Percentiles rank a stretch among this genome's conserved stretches.
phyloP scores from a whole-genome alignment of 441 rosid species.

The Melastoma candidum region DNA sequence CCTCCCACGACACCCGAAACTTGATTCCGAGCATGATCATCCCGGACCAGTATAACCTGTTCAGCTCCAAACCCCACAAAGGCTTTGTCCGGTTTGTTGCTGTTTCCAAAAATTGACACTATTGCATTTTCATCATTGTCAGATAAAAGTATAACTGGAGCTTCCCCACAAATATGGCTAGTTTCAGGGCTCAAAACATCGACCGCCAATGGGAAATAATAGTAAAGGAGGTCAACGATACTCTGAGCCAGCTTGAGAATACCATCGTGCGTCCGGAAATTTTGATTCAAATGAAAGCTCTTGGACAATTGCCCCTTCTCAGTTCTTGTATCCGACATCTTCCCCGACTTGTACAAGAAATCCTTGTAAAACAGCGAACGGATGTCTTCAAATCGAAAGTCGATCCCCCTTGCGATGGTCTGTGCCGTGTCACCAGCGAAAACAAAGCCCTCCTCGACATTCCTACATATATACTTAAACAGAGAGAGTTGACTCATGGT shows the following conservation, averaged over 20 bases:
- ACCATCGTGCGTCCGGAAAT: slow-evolving; percentile 51
- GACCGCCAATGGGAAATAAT: slow-evolving; percentile 28
- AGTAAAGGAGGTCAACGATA: slow-evolving; percentile 38
- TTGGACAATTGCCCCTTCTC: slow-evolving; percentile 35
- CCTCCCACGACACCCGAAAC: slow-evolving; percentile 28
- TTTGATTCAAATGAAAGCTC: slow-evolving; percentile 34
- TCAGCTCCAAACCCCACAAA: slow-evolving; percentile 44
- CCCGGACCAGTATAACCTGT: slow-evolving; percentile 46
- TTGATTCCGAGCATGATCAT: slow-evolving; percentile 30
- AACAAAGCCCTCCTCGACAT: slow-evolving; percentile 38
- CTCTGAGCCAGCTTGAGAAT: slow-evolving; percentile 47
- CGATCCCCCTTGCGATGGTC: slow-evolving; percentile 31
- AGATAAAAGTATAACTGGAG: slow-evolving; percentile 35
- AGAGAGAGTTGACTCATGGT: slow-evolving; percentile 48
- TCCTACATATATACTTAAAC: slow-evolving; percentile 33
- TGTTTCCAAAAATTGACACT: slow-evolving; percentile 28
- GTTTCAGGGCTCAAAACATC: slow-evolving; percentile 34
- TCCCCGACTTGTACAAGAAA: slow-evolving; percentile 24
- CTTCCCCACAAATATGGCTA: slow-evolving; percentile 36
- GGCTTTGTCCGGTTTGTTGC: slow-evolving; percentile 7
- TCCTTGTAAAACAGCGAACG: slow-evolving; percentile 25
- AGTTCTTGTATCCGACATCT: slow-evolving; percentile 10
- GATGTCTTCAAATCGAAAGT: slow-evolving; percentile 29
- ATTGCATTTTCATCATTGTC: slow-evolving; percentile 27
- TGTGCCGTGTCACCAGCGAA: slow-evolving; percentile 50